Evolutionary conservation across 192 early-diverging fungal genomes (phyloP).

Genomic region (Chytriomyces hyalinus): DNA sequence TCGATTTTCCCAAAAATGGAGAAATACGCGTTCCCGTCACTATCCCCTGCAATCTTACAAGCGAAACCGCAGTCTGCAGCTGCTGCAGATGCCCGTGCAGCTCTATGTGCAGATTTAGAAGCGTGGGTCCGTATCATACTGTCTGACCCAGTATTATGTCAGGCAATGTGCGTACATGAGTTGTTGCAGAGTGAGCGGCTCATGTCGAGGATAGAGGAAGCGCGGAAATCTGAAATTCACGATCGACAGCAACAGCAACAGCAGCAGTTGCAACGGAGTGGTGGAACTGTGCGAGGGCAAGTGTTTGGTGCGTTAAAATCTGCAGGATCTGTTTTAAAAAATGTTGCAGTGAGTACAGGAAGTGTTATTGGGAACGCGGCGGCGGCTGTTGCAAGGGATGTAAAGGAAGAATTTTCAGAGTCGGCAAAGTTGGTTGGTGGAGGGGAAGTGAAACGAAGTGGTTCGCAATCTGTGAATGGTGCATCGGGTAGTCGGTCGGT

Average conservation of each 20-base stretch:
- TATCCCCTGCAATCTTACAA: no score
- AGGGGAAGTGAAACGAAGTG: neutral
- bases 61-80: neutral
- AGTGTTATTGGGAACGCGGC: conserved; percentile 17
- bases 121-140: conserved; percentile 22
- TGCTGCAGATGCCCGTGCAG: conserved; percentile 5
- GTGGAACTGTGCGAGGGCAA: conserved; percentile 6
- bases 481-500: neutral
- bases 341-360: conserved; percentile 39
- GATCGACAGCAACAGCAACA: neutral
- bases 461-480: neutral
- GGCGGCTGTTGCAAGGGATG: neutral
- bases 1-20: conserved; percentile 19
- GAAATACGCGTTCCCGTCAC: conserved; percentile 24
- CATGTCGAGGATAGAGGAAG: neutral
- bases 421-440: neutral
- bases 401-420: conserved; percentile 4
- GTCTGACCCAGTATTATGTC: conserved; percentile 8
- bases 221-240: neutral
- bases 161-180: conserved; percentile 12
- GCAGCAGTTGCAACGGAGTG: neutral
- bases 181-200: conserved; percentile 43
- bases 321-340: conserved; percentile 38
- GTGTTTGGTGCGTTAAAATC: conserved; percentile 40
- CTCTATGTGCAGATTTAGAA: conserved; percentile 32